These are phyloP conservation scores for Penicillium subrubescens DNA, from an alignment of 495 filamentous ascomycete species.

Conservation along the genomic window DNA sequence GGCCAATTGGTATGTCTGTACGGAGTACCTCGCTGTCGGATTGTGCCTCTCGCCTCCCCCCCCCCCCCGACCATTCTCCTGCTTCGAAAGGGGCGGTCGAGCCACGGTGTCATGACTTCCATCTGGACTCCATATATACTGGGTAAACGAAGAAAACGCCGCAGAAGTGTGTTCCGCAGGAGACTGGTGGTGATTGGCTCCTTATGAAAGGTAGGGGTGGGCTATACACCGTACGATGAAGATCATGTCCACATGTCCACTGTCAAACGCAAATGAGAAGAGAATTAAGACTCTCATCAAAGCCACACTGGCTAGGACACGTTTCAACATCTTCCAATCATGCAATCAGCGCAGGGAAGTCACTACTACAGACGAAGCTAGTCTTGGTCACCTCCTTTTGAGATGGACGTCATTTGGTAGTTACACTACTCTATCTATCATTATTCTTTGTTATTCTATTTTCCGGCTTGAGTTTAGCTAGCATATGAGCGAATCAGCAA, in stretches of 20 bases:
- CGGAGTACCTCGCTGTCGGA: not conserved
- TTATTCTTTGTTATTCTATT: not conserved
- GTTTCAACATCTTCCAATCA: conserved; percentile 3
- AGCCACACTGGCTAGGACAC: conserved; percentile 18
- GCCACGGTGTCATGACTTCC: not conserved
- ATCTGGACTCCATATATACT: not conserved
- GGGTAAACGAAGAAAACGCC: not conserved
- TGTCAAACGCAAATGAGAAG: not conserved
- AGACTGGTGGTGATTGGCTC: conserved; percentile 8
- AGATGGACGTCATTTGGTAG: not conserved
- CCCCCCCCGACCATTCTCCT: not conserved
- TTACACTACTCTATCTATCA: not conserved
- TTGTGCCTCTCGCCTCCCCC: not conserved
- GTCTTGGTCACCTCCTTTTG: conserved; percentile 15
- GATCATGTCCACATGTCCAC: conserved; percentile 2
- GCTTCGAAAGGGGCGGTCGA: not conserved
- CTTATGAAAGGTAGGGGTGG: not conserved
- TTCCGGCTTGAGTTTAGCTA: not conserved
- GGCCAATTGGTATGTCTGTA: conserved; percentile 11
- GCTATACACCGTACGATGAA: conserved; percentile 12
- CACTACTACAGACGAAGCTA: conserved; percentile 3
- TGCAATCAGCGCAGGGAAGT: not conserved
- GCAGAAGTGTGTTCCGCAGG: not conserved
- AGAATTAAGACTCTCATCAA: not conserved
- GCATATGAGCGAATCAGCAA: not conserved